A percentile compares a stretch with the other conserved stretches of the same genome.
Evolutionary conservation across 2,329 filamentous ascomycete genomes (phyloP).

Genomic region (Nemania sp.): DNA sequence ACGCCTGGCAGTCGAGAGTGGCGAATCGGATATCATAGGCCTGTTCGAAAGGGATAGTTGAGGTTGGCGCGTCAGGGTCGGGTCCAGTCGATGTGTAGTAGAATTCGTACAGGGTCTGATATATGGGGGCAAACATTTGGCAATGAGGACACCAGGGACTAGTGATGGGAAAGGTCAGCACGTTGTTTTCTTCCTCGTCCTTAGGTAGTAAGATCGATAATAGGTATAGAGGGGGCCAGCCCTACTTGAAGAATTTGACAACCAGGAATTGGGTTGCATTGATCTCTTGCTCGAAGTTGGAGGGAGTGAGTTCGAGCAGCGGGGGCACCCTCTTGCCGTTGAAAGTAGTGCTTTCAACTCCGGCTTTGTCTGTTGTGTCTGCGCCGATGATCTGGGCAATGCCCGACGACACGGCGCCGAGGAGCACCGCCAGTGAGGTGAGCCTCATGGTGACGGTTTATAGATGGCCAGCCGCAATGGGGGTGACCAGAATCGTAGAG

Average conservation of each 20-base stretch:
- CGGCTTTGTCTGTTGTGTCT: constrained; percentile 46
- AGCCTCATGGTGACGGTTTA: constrained; percentile 48
- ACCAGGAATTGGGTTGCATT: constrained; percentile 58
- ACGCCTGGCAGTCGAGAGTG: constrained; percentile 82
- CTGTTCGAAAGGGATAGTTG: constrained; percentile 62
- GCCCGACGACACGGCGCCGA: constrained; percentile 51
- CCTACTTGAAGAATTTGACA: constrained; percentile 71
- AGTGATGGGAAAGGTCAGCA: constrained; percentile 32
- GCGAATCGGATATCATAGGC: constrained; percentile 92
- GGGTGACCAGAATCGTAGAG: constrained; percentile 1
- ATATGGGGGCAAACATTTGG: constrained; percentile 77
- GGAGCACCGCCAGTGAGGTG: constrained; percentile 50
- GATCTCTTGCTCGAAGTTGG: constrained; percentile 61
- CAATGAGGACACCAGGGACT: constrained; percentile 74
- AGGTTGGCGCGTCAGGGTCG: constrained; percentile 56
- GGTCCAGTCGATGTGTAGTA: constrained; percentile 85
- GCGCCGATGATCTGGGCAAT: constrained; percentile 43
- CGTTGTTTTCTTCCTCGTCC: background rate
- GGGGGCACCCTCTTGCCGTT: constrained; percentile 70
- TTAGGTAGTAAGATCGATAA: no score
- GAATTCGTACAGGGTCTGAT: constrained; percentile 92
- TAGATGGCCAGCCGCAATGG: constrained; percentile 10
- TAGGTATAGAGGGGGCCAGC: background rate
- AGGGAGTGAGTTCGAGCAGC: constrained; percentile 62
- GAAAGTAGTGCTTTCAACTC: constrained; percentile 60